These are phyloP conservation scores for Aspergillus versicolor DNA, from an alignment of 2,329 filamentous ascomycete genomes.

Conservation along the genomic window DNA sequence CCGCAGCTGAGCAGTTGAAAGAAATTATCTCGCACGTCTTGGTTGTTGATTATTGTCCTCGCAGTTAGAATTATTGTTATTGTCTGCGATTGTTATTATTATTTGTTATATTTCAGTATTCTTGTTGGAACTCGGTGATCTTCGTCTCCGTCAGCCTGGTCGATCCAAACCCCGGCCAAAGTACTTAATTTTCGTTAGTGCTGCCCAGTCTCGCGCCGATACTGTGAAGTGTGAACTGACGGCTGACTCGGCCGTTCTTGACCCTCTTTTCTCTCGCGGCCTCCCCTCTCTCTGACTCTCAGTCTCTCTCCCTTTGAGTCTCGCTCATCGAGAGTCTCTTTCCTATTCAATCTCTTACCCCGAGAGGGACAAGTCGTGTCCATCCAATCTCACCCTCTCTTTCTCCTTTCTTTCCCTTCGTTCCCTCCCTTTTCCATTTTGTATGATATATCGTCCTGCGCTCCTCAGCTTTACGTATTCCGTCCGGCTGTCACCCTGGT, in stretches of 20 bases:
- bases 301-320: neutral
- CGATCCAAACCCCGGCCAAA: constrained; percentile 6
- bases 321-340: constrained; percentile 5
- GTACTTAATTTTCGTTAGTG: constrained; percentile 9
- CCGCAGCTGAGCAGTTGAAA: too few relatives aligned
- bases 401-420: neutral
- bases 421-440: neutral
- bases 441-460: neutral
- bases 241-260: constrained; percentile 12
- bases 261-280: constrained; percentile 8
- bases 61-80: too few relatives aligned
- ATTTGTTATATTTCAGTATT: neutral
- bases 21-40: too few relatives aligned
- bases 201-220: neutral
- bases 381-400: neutral
- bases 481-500: neutral
- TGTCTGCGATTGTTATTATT: too few relatives aligned
- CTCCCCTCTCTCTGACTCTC: neutral
- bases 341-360: constrained; percentile 4
- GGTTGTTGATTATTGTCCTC: too few relatives aligned
- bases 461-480: constrained; percentile 7
- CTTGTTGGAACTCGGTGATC: neutral
- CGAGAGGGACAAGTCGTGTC: constrained; percentile 4
- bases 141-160: constrained; percentile 5
- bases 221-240: neutral